Evolutionary conservation across 2,329 filamentous ascomycete genomes (phyloP), one percentile per base, ranked within the genome.

Genomic region (Cytospora piceicola): DNA sequence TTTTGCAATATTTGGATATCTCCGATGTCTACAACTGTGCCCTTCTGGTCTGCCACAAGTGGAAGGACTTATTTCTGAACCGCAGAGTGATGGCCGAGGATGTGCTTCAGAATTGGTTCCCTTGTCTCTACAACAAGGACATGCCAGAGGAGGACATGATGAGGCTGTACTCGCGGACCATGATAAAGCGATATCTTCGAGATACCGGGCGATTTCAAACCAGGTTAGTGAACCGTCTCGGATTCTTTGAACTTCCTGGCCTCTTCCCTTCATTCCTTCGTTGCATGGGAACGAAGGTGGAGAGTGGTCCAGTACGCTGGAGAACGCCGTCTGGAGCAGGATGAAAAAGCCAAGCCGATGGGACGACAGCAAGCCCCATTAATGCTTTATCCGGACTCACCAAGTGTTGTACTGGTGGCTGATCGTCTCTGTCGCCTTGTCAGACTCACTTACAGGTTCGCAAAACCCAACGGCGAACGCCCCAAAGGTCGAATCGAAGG

Each of bases 1-100:
- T 66, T 17, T 11, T 66, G 36, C 22, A 59, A 8, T 34, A 55
- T 2, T 20, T 66, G 55, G 60, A 49, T 3, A n/a, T 59, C 4
- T 29, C 34, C 20, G 64, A 66, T 14, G 3, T 66, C 8, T 66
- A 46, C 56, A 15, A 57, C n/a, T 56, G 22, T 24, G 46, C 51
- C 46, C 52, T 30, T 24, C 56, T 30, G n/a, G 64, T 66, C 49
- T 63, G 36, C n/a, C 64, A 36, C 20, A 5, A 22, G 53, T 66
- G 64, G 64, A 62, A 39, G 24, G 24, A 32, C n/a, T 12, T 49
- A 2, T 29, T 66, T 4, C 36, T 55, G 54, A 4, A n/a, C 8
- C 39, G 27, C 22, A 49, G 36, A 14, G 34, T 14, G 27, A 22
- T 63, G 3, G 34, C 24, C 12, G 22, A 56, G 4, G 20, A 63